These are phyloP conservation scores for Hyphopichia fennica DNA, from an alignment of 1,139 yeast species.

Conservation along the genomic window DNA sequence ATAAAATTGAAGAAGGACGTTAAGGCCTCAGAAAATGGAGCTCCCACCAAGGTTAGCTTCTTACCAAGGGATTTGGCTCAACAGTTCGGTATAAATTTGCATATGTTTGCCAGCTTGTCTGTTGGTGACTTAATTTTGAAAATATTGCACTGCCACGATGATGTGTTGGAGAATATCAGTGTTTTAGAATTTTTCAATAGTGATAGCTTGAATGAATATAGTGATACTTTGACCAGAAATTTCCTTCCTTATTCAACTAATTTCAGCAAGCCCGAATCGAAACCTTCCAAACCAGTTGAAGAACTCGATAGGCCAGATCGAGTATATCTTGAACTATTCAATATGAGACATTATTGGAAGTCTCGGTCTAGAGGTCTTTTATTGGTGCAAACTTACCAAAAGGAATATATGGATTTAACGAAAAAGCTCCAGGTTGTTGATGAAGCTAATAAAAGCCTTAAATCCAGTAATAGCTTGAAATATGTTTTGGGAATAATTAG, in stretches of 20 bases:
- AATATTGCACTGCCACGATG: conserved; percentile 71
- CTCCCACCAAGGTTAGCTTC: conserved; percentile 52
- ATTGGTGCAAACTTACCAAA: conserved; percentile 64
- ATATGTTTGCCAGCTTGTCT: conserved; percentile 63
- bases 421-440: conserved; percentile 66
- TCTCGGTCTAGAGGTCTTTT: conserved; percentile 79
- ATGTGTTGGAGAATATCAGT: conserved; percentile 64
- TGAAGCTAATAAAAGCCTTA: conserved; percentile 62
- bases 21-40: conserved; percentile 22
- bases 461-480: conserved; percentile 62
- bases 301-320: conserved; percentile 81
- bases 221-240: conserved; percentile 62
- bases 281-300: conserved; percentile 57
- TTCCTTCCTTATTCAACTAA: conserved; percentile 72
- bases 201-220: conserved; percentile 70
- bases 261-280: conserved; percentile 33
- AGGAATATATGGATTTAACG: conserved; percentile 70
- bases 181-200: conserved; percentile 80
- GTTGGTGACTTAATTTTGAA: conserved; percentile 66
- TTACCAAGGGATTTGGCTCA: conserved; percentile 77
- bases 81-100: conserved; percentile 90
- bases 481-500: conserved; percentile 73
- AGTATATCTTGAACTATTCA: conserved; percentile 72
- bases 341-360: conserved; percentile 81
- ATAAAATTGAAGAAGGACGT: conserved; percentile 39